phyloP scores from a whole-genome alignment of 129 eudicot species.

The carrot (Daucus carota) region DNA sequence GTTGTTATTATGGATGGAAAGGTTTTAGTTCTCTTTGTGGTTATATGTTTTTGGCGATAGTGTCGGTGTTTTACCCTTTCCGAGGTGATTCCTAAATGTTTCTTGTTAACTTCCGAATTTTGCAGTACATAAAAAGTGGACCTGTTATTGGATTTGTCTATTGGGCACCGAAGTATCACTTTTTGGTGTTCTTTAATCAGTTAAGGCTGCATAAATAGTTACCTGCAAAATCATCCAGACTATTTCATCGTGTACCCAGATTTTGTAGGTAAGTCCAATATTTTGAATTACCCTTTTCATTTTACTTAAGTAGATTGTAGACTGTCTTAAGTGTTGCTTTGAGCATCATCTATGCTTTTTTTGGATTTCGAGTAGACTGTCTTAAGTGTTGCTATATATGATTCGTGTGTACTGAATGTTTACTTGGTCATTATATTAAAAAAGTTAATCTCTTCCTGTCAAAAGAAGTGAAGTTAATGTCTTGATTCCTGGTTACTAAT shows the following conservation, averaged over 20 bases:
- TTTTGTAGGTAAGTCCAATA: slow-evolving; percentile 36
- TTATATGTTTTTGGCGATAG: not conserved
- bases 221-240: slow-evolving; percentile 26
- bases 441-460: no score
- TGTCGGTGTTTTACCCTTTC: not conserved
- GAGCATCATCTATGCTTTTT: not conserved
- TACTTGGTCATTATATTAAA: no score
- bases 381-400: no score
- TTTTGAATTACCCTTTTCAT: not conserved
- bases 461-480: no score
- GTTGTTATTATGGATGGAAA: slow-evolving; percentile 93
- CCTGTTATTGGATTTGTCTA: slow-evolving; percentile 84
- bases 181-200: slow-evolving; percentile 78
- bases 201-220: slow-evolving; percentile 59
- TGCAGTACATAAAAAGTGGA: slow-evolving; percentile 76
- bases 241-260: slow-evolving; percentile 13
- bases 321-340: not conserved
- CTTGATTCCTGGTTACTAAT: no score
- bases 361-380: not conserved
- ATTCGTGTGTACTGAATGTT: no score
- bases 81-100: not conserved
- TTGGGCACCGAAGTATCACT: slow-evolving; percentile 77
- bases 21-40: slow-evolving; percentile 29
- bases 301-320: not conserved
- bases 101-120: slow-evolving; percentile 1